Evolutionary conservation across 2,329 filamentous ascomycete genomes (phyloP).

Genomic region (Huntiella omanensis): DNA sequence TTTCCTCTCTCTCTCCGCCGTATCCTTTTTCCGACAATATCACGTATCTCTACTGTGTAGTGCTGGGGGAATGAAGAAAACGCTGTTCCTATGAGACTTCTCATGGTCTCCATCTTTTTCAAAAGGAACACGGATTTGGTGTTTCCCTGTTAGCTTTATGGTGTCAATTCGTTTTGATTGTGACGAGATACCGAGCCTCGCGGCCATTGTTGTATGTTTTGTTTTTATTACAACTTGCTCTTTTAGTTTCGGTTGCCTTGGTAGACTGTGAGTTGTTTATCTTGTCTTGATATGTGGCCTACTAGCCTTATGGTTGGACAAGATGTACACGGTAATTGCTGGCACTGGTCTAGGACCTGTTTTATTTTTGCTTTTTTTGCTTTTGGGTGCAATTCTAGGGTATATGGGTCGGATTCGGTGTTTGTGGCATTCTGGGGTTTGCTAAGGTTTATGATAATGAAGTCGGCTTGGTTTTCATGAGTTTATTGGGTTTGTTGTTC

Average conservation of each 20-base stretch:
- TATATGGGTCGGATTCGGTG: slow-evolving; percentile 1
- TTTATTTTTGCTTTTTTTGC: slow-evolving; percentile 1
- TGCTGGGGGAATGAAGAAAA: too few species aligned
- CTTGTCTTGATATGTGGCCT: too few species aligned
- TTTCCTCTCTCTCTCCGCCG: background rate
- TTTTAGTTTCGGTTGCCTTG: background rate
- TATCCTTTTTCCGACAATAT: background rate
- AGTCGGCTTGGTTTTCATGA: slow-evolving; percentile 5
- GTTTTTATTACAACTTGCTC: slow-evolving; percentile 5
- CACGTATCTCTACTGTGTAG: background rate
- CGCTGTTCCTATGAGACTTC: too few species aligned
- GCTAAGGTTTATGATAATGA: slow-evolving; percentile 11
- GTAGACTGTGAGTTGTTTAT: background rate
- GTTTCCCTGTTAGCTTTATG: slow-evolving; percentile 1
- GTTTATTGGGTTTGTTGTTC: background rate
- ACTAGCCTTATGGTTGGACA: too few species aligned
- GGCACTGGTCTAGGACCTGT: background rate
- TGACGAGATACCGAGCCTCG: slow-evolving; percentile 7
- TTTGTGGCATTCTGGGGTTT: slow-evolving; percentile 7
- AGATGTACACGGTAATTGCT: background rate
- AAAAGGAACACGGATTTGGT: too few species aligned
- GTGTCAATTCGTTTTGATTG: slow-evolving; percentile 4
- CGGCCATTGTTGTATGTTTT: slow-evolving; percentile 8
- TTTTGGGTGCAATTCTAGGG: background rate
- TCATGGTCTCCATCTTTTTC: too few species aligned